Percentiles rank a stretch among this genome's conserved stretches.
phyloP scores from a whole-genome alignment of 73 alveolate genomes.

The Breviolum minutum region DNA sequence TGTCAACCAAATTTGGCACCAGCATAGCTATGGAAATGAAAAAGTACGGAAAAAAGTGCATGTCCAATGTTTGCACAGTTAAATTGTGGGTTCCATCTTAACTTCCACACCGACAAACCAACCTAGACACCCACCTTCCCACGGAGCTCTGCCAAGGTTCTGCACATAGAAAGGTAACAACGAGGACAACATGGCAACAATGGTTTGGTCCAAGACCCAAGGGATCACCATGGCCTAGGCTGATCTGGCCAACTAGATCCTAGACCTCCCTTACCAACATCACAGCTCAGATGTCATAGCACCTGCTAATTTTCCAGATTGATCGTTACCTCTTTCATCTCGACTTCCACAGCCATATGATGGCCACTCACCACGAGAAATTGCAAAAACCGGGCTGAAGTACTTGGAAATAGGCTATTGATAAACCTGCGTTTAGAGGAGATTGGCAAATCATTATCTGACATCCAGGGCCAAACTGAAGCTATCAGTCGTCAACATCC shows the following conservation, averaged over 20 bases:
- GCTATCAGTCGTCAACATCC: no score
- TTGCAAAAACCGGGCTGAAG: no score
- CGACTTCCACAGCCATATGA: no score
- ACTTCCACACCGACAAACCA: neutral
- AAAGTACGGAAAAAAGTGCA: no score
- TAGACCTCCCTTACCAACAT: neutral
- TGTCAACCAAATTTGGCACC: neutral
- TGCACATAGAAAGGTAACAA: constrained; percentile 83
- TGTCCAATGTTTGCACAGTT: no score
- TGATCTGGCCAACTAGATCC: neutral
- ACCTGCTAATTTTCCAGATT: no score
- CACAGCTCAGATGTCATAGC: neutral
- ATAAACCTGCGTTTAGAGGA: no score
- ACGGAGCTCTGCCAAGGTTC: neutral
- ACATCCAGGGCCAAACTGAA: no score
- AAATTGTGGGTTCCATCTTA: neutral
- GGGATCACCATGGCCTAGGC: constrained; percentile 74
- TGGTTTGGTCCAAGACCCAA: constrained; percentile 88
- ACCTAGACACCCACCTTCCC: neutral
- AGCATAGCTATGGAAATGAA: neutral
- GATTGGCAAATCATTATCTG: no score
- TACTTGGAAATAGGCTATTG: no score
- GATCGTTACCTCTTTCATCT: no score
- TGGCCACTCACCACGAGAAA: no score
- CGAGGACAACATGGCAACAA: constrained; percentile 86